Base-by-base conservation (phyloP, 495 filamentous ascomycete genomes). In the Glonium stellatum region DNA sequence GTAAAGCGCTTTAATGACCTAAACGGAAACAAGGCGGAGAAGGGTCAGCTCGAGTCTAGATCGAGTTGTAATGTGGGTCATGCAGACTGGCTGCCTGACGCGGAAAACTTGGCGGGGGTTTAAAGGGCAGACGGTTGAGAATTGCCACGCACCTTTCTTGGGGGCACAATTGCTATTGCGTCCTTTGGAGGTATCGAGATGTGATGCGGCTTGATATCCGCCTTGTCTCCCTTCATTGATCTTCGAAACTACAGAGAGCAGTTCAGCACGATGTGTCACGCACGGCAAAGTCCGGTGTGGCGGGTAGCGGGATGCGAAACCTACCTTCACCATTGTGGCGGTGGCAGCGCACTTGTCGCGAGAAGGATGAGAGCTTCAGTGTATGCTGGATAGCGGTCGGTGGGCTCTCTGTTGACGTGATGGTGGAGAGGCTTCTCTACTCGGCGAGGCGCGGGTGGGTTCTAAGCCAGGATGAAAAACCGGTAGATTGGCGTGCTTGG, bases 1-100 rank as follows among this genome's bases (percentile, higher is more conserved):
- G 79, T 92, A 96, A 46, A 97, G 85, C 13, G 93, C 92, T 79
- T 90, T 89, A 69, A 98, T 98, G 49, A 98, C 92, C 93, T 98
- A 67, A 13, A 54, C 9, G 34, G 60, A 39, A 55, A 51, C 51
- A 54, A 54, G 56, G 36, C 39, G 39, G 58, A 41, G 46, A 52
- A n/a, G 49, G 52, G 63, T 73, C 68, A 71, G 71, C 58, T 53
- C 50, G 51, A 47, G 65, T 49, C 52, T 62, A 52, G n/a, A n/a
- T n/a, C n/a, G n/a, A n/a, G 55, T 50, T 27, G 53, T 51, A n/a
- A n/a, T n/a, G n/a, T n/a, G n/a, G 53, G 58, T 46, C 35, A 57
- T 27, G 54, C 36, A 55, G 51, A 23, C 34, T 49, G 37, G 61
- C 55, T 48, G 61, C 55, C 15, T 49, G 47, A 48, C n/a, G n/a